Evolutionary conservation across 805 yeast genomes (phyloP).

Genomic region (Saccharomyces eubayanus): DNA sequence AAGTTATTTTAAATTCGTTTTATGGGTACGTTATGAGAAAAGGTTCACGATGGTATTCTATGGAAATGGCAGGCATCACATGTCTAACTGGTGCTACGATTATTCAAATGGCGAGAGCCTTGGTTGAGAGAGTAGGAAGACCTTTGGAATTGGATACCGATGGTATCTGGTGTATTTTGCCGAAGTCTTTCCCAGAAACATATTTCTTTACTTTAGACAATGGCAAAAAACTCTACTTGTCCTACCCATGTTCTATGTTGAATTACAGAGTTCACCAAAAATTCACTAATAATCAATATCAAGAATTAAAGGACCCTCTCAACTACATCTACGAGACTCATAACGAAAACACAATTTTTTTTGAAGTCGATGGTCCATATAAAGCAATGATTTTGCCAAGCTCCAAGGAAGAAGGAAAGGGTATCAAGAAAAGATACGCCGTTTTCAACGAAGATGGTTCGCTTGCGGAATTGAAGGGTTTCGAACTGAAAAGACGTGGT

Average conservation of each 20-base stretch:
- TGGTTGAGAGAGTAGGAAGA: conserved; percentile 89
- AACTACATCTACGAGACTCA: conserved; percentile 62
- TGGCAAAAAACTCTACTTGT: conserved; percentile 69
- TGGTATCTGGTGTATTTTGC: conserved; percentile 98
- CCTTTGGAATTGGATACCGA: conserved; percentile 96
- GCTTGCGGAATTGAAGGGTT: conserved; percentile 91
- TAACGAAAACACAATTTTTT: conserved; percentile 90
- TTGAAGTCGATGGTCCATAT: conserved; percentile 98
- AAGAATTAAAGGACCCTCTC: conserved; percentile 66
- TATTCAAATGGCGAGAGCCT: conserved; percentile 89
- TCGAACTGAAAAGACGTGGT: conserved; percentile 93
- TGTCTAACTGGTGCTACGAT: conserved; percentile 97
- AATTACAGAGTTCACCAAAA: conserved; percentile 84
- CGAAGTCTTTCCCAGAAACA: conserved; percentile 88
- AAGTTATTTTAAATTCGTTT: conserved; percentile 90
- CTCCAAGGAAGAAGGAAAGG: conserved; percentile 95
- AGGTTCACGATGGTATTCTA: conserved; percentile 98
- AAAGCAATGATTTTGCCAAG: conserved; percentile 96
- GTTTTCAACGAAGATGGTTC: conserved; percentile 94
- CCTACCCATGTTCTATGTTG: conserved; percentile 94
- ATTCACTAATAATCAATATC: conserved; percentile 93
- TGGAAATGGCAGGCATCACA: conserved; percentile 99
- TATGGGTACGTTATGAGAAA: conserved; percentile 98
- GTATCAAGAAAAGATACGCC: conserved; percentile 91
- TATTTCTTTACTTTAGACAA: conserved; percentile 59